Evolutionary conservation across 805 yeast genomes (phyloP), one percentile per base, ranked within the genome.

Genomic region (Candida nonsorbophila): DNA sequence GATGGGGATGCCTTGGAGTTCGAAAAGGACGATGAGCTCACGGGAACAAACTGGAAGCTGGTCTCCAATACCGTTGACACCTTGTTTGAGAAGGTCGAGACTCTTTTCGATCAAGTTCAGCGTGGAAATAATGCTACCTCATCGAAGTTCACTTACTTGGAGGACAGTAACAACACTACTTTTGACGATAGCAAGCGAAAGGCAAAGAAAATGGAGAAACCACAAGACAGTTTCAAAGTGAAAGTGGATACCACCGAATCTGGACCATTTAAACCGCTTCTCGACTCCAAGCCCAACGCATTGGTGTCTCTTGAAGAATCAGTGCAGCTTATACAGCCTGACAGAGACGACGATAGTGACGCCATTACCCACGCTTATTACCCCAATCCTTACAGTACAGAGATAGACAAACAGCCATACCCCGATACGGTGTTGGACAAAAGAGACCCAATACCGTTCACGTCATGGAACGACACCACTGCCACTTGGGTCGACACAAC

Each of bases 361-460:
- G 68, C 62, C 4, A 62, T 60, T 14, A 56, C 59, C 18, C 80
- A 84, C 3, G 51, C 70, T 7, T 84, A 78, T 52, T 82, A 77
- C 47, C 69, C 68, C 7, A 92, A 92, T 28, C 98, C 98, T 0
- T 90, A 92, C 47, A 72, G 64, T 26, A 53, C 57, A 21, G 97
- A 90, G 54, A 90, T 90, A 25, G 67, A 68, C 44, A 56, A 67
- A 20, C 80, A 76, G 34, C 76, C 74, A 25, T 88, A 84, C 49
- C 92, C 94, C 2, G 70, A 64, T 1, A 42, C 65, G 29, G 69
- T 84, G 0, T 52, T 78, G 17, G 19, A 31, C 1, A 37, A 29
- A 16, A 20, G 35, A 2, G 57, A 63, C 9, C 79, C 83, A 2
- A 55, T 72, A 2, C 67, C 72, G 0, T 67, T 77, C 1, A 58